Percentiles rank a stretch among this genome's conserved stretches.
Evolutionary conservation across 169 alveolate species (phyloP).

Genomic region (Eimeria sp.): DNA sequence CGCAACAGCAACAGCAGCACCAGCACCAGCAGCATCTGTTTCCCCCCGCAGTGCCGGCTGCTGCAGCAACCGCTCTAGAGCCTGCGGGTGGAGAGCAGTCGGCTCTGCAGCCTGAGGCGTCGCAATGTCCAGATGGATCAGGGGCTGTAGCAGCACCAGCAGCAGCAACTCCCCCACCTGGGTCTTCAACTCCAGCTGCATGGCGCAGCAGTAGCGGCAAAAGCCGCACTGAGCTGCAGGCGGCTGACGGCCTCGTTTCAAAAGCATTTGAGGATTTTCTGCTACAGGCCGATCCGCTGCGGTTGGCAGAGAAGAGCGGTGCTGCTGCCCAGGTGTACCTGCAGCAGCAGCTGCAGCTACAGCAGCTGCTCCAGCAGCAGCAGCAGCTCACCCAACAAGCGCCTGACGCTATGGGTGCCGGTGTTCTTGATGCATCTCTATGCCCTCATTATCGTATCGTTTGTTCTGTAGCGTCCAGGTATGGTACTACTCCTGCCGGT

Average conservation of each 20-base stretch:
- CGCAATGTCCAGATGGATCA: not conserved
- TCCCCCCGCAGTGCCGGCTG: not conserved
- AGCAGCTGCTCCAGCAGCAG: slow-evolving; percentile 48
- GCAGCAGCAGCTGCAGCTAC: slow-evolving; percentile 72
- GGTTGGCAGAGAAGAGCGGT: slow-evolving; percentile 35
- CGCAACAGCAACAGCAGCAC: slow-evolving; percentile 51
- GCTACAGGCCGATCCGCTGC: slow-evolving; percentile 51
- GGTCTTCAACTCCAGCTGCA: slow-evolving; percentile 16
- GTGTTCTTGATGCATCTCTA: slow-evolving; percentile 33
- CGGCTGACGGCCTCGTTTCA: slow-evolving; percentile 19
- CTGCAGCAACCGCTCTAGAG: not conserved
- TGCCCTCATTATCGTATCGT: slow-evolving; percentile 49
- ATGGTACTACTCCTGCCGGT: not conserved
- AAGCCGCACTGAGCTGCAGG: not conserved
- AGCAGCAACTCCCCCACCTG: not conserved
- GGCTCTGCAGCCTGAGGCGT: not conserved
- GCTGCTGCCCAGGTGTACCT: slow-evolving; percentile 31
- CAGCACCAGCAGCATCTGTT: not conserved
- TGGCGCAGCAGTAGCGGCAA: not conserved
- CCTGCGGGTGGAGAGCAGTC: slow-evolving; percentile 26
- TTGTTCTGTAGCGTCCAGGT: slow-evolving; percentile 51
- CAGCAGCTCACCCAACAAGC: not conserved
- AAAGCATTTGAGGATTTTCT: slow-evolving; percentile 21
- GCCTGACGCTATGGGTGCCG: not conserved
- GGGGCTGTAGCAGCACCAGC: slow-evolving; percentile 9